A percentile compares a stretch with the other conserved stretches of the same genome.
Evolutionary conservation across 306 rosid genomes (phyloP).

Genomic region (Prosopis cineraria): DNA sequence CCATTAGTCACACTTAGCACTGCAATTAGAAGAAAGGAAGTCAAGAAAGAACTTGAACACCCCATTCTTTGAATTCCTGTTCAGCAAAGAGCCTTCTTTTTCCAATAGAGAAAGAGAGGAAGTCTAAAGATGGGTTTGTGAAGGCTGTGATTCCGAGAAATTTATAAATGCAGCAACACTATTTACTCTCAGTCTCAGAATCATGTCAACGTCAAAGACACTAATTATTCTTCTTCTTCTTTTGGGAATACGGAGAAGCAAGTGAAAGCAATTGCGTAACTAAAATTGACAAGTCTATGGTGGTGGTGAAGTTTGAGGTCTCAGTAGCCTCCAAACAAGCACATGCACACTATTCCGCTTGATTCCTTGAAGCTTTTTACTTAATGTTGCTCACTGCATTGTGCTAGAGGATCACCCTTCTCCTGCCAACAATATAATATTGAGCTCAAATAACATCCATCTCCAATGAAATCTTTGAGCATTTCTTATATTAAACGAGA

Average conservation of each 20-base stretch:
- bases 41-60: slow-evolving; percentile 30
- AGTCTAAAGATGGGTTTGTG: slow-evolving; percentile 23
- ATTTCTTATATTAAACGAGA: not conserved
- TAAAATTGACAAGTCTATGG: slow-evolving; percentile 19
- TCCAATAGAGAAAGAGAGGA: not conserved
- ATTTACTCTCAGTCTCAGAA: slow-evolving; percentile 1
- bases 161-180: slow-evolving; percentile 23
- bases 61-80: slow-evolving; percentile 38
- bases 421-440: slow-evolving; percentile 2
- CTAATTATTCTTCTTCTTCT: not conserved
- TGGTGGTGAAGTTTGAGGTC: not conserved
- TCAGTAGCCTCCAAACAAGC: slow-evolving; percentile 13
- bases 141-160: slow-evolving; percentile 36
- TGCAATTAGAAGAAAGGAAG: slow-evolving; percentile 33
- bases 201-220: slow-evolving; percentile 3
- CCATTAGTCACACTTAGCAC: slow-evolving; percentile 42
- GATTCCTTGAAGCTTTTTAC: not conserved
- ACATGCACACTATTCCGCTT: not conserved
- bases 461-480: not conserved
- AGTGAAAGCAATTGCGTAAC: slow-evolving; percentile 17
- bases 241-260: slow-evolving; percentile 5
- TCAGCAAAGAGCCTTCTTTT: slow-evolving; percentile 22
- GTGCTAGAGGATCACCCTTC: not conserved
- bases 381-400: not conserved
- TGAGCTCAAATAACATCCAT: not conserved